Base-by-base conservation (phyloP, 1,139 yeast species). In the Kluyveromyces sp. region DNA sequence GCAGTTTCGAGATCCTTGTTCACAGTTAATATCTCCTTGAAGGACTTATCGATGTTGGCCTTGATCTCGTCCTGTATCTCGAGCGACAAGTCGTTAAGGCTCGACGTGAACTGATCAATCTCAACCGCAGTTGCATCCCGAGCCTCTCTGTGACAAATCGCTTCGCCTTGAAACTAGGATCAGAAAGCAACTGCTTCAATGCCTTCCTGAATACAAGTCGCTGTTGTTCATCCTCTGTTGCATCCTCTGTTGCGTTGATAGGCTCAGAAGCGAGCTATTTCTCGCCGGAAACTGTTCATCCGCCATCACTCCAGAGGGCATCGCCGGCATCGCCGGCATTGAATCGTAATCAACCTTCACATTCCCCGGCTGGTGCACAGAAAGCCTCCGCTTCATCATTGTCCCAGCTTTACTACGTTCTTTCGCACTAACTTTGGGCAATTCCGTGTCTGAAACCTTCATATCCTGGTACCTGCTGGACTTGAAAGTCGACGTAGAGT, bases 51-150 rank as follows among this genome's bases (percentile, higher is more conserved):
- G 49, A 88, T 77, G 49, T 79, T 78, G 30, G 68, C 69, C 59
- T 83, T 83, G 49, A 87, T 79, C 51, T 84, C 88, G 39, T 72
- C 69, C n/a, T 76, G 75, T 34, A 84, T 75, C 46, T 75, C 66
- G 8, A 71, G 69, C 42, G 79, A 76, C 56, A 84, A 74, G 39
- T 73, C 68, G 3, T 69, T 59, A 51, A 88, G 70, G 45, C 74
- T 73, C 35, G 80, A 77, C 47, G 81, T 81, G 63, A 83, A 86
- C 49, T 77, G 79, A 53, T 85, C 88, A 39, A 88, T 81, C 52
- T 83, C 88, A 1, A 79, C 70, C 2, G 92, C 90, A 2, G 83
- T 77, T 0, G 90, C 89, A 47, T 78, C 78, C 78, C 70, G 49
- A 84, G 63, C 48, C 79, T 77, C 6, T 71, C 67, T 15, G 74